A percentile compares a stretch with the other conserved stretches of the same genome.
phyloP scores from a whole-genome alignment of 2,329 filamentous ascomycete genomes.

The Colletotrichum eremochloae region DNA sequence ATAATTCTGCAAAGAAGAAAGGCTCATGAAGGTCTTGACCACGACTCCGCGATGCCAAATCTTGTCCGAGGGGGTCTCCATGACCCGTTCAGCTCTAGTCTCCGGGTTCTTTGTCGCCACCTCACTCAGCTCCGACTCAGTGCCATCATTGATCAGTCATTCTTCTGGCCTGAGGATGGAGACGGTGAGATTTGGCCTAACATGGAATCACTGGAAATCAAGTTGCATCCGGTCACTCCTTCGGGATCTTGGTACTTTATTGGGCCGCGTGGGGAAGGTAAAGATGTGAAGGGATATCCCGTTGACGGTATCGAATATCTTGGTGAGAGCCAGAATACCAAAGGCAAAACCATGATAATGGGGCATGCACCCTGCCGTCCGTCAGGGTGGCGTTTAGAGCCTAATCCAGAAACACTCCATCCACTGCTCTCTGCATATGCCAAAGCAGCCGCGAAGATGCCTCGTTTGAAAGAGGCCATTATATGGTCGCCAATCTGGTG shows the following conservation, averaged over 20 bases:
- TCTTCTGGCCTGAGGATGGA: constrained; percentile 11
- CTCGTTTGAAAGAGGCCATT: constrained; percentile 17
- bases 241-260: constrained; percentile 16
- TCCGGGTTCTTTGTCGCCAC: constrained; percentile 2
- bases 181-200: constrained; percentile 3
- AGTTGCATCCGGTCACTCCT: constrained; percentile 8
- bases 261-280: constrained; percentile 10
- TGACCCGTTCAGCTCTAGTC: constrained; percentile 15
- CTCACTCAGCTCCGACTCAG: constrained; percentile 8
- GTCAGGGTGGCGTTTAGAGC: constrained; percentile 1
- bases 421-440: constrained; percentile 1
- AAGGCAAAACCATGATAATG: background rate
- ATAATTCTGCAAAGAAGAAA: background rate
- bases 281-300: background rate
- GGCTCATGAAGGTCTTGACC: constrained; percentile 9
- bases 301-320: background rate
- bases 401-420: background rate
- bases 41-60: constrained; percentile 13
- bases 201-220: constrained; percentile 10
- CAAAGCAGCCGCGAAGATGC: constrained; percentile 11
- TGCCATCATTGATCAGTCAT: constrained; percentile 10
- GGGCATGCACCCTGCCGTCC: constrained; percentile 4
- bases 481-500: constrained; percentile 25
- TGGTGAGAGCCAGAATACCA: background rate
- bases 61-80: background rate